Conservation (phyloP, 495 filamentous ascomycete species). For the Chaetomium fimeti region DNA sequence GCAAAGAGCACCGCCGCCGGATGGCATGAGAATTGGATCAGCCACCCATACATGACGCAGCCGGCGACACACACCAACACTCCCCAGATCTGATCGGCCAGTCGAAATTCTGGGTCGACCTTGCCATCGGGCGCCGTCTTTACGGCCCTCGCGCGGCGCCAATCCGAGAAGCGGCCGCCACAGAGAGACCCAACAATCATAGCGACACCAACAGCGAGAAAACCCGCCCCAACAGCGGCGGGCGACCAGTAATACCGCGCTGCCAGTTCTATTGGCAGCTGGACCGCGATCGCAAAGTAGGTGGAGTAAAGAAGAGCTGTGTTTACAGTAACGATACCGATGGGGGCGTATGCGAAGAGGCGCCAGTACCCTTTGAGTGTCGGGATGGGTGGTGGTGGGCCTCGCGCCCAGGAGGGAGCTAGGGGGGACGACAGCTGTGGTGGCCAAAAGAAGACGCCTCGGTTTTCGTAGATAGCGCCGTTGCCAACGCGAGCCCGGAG, state of each 20-base stretch:
- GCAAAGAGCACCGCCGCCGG: slow-evolving; percentile 16
- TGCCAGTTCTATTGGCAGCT: slow-evolving; percentile 11
- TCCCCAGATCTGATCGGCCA: slow-evolving; percentile 24
- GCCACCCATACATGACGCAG: slow-evolving; percentile 19
- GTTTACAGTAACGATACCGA: slow-evolving; percentile 22
- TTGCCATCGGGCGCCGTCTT: slow-evolving; percentile 8
- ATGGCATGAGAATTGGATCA: not conserved
- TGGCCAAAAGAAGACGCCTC: slow-evolving; percentile 15
- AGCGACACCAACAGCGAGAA: slow-evolving; percentile 19
- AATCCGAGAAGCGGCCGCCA: slow-evolving; percentile 21
- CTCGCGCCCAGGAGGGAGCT: slow-evolving; percentile 16
- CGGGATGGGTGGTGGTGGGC: slow-evolving; percentile 12
- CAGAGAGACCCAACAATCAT: slow-evolving; percentile 21
- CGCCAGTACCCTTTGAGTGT: slow-evolving; percentile 20
- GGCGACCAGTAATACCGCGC: slow-evolving; percentile 19
- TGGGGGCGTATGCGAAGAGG: slow-evolving; percentile 17
- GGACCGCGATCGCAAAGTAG: slow-evolving; percentile 22
- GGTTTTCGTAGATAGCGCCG: slow-evolving; percentile 11
- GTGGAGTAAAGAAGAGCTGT: slow-evolving; percentile 24
- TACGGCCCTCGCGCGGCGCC: slow-evolving; percentile 17
- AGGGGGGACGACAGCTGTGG: slow-evolving; percentile 15
- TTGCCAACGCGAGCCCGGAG: slow-evolving; percentile 14
- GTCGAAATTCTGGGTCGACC: slow-evolving; percentile 21
- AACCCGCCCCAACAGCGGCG: slow-evolving; percentile 18
- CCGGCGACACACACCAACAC: slow-evolving; percentile 16